phyloP scores from a whole-genome alignment of 495 filamentous ascomycete species.

The Glonium stellatum region DNA sequence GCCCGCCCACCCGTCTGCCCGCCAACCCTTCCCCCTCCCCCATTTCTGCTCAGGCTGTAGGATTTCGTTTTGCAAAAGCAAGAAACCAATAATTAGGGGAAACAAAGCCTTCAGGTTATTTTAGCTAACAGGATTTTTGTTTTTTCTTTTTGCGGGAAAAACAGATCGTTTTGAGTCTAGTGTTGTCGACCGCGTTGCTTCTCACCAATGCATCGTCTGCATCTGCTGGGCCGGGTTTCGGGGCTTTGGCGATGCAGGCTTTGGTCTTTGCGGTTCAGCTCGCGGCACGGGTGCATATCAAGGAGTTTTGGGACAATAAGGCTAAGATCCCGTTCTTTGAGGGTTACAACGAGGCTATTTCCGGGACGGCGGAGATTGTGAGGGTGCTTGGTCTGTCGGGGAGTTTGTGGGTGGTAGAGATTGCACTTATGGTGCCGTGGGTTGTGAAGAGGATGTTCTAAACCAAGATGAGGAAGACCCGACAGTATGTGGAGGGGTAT shows the following conservation, averaged over 20 bases:
- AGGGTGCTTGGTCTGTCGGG: constrained; percentile 16
- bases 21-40: no score
- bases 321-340: constrained; percentile 34
- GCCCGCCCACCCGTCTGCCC: no score
- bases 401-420: neutral
- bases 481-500: no score
- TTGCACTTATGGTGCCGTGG: neutral
- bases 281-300: constrained; percentile 24
- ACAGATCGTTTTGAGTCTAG: constrained; percentile 43
- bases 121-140: neutral
- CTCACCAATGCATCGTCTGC: neutral
- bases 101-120: no score
- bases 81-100: no score
- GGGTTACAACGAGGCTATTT: constrained; percentile 37
- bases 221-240: constrained; percentile 8
- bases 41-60: neutral
- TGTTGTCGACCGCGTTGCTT: constrained; percentile 37
- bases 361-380: constrained; percentile 24
- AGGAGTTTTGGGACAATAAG: constrained; percentile 34
- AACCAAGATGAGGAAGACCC: no score
- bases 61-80: neutral
- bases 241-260: constrained; percentile 11
- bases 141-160: neutral
- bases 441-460: neutral
- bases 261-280: constrained; percentile 13